Conservation (phyloP, 345 rosid species). For the Citrus medica region DNA sequence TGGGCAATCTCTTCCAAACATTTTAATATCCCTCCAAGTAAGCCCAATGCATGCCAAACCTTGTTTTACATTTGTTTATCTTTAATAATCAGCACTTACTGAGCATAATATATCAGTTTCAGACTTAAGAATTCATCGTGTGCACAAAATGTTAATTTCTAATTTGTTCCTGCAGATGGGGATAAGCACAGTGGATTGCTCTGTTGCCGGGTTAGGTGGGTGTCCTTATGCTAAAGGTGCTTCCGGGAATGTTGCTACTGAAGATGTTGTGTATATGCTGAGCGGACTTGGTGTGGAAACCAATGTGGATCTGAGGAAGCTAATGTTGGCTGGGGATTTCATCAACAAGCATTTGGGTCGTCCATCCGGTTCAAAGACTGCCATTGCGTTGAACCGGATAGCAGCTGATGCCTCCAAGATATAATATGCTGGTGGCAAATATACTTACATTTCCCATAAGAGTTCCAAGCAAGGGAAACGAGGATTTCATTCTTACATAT, state of each 20-base stretch:
- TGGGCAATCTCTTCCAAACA: constrained; percentile 82
- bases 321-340: constrained; percentile 59
- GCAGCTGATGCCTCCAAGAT: constrained; percentile 74
- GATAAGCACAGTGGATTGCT: constrained; percentile 61
- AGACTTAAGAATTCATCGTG: background rate
- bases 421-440: constrained; percentile 18
- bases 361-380: constrained; percentile 59
- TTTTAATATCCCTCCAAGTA: constrained; percentile 69
- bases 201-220: constrained; percentile 70
- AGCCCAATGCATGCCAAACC: constrained; percentile 1
- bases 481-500: background rate
- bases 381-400: constrained; percentile 44
- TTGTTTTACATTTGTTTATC: background rate
- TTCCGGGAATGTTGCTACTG: constrained; percentile 72
- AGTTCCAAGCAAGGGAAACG: background rate
- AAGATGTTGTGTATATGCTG: constrained; percentile 79
- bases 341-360: constrained; percentile 58
- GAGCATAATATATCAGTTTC: background rate
- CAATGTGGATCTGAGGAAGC: constrained; percentile 59
- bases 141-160: background rate
- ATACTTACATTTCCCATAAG: background rate
- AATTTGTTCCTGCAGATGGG: constrained; percentile 51
- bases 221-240: constrained; percentile 87
- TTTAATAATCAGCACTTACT: background rate
- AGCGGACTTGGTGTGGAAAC: constrained; percentile 66